These are phyloP conservation scores for Aegle marmelos DNA, from an alignment of 345 rosid genomes.

Conservation along the genomic window DNA sequence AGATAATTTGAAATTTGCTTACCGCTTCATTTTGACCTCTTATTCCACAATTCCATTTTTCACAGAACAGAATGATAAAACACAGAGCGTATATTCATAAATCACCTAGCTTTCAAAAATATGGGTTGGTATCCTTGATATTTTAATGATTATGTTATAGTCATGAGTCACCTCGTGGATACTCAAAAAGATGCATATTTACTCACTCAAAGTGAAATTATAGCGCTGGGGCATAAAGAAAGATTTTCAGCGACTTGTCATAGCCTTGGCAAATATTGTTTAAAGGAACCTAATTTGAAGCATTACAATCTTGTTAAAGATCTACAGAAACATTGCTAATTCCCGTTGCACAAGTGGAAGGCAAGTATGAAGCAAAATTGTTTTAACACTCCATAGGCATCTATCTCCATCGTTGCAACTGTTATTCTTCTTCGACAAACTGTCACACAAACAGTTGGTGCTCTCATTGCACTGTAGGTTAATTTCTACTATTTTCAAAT, in stretches of 20 bases:
- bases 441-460: slow-evolving; percentile 7
- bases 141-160: too few relatives aligned
- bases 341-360: slow-evolving; percentile 6
- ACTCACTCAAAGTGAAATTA: too few relatives aligned
- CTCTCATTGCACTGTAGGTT: background rate
- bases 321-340: background rate
- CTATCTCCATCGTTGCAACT: slow-evolving; percentile 18
- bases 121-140: too few relatives aligned
- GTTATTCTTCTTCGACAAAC: slow-evolving; percentile 9
- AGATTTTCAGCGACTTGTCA: slow-evolving; percentile 2
- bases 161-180: too few relatives aligned
- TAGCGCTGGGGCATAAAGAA: background rate
- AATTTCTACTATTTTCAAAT: too few relatives aligned
- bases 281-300: background rate
- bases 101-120: too few relatives aligned
- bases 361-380: slow-evolving; percentile 12
- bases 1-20: too few relatives aligned
- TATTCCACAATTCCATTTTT: too few relatives aligned
- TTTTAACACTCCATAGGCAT: slow-evolving; percentile 22
- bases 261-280: background rate
- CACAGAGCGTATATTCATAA: too few relatives aligned
- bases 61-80: too few relatives aligned
- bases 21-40: too few relatives aligned
- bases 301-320: background rate
- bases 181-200: too few relatives aligned